Evolutionary conservation across 2,329 filamentous ascomycete species (phyloP).

Genomic region (Botrytis cinerea): DNA sequence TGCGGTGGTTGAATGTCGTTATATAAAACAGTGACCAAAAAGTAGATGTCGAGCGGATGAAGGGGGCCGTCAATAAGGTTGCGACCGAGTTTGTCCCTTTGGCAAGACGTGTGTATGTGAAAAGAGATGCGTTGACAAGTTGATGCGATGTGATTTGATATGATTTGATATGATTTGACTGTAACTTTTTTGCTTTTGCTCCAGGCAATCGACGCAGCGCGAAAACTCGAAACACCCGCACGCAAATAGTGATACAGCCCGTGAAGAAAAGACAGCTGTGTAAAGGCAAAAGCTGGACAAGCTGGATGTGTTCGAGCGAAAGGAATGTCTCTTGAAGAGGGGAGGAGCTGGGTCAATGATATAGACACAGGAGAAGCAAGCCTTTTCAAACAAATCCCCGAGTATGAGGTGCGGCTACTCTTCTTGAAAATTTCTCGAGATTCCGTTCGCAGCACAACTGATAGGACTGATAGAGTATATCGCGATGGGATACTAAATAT

Average conservation of each 20-base stretch:
- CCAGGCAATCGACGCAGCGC: constrained; percentile 12
- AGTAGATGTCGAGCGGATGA: not conserved
- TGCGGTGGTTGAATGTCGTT: not conserved
- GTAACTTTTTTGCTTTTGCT: constrained; percentile 7
- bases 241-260: constrained; percentile 12
- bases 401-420: not conserved
- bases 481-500: constrained; percentile 22
- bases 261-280: not conserved
- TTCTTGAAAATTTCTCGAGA: not conserved
- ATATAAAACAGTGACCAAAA: constrained; percentile 3
- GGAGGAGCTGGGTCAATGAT: constrained; percentile 2
- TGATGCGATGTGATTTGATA: constrained; percentile 2
- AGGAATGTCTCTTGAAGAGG: not conserved
- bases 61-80: constrained; percentile 1
- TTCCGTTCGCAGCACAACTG: constrained; percentile 12
- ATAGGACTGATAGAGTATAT: constrained; percentile 22
- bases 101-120: not conserved
- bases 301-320: not conserved
- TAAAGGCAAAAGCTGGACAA: not conserved
- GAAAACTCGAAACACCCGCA: constrained; percentile 15
- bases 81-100: constrained; percentile 6
- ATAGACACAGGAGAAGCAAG: not conserved
- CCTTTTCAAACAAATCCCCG: not conserved
- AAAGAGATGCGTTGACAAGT: not conserved
- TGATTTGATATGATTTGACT: not conserved